Conservation (phyloP, 139 green algal species). For the Eudorina sp. region DNA sequence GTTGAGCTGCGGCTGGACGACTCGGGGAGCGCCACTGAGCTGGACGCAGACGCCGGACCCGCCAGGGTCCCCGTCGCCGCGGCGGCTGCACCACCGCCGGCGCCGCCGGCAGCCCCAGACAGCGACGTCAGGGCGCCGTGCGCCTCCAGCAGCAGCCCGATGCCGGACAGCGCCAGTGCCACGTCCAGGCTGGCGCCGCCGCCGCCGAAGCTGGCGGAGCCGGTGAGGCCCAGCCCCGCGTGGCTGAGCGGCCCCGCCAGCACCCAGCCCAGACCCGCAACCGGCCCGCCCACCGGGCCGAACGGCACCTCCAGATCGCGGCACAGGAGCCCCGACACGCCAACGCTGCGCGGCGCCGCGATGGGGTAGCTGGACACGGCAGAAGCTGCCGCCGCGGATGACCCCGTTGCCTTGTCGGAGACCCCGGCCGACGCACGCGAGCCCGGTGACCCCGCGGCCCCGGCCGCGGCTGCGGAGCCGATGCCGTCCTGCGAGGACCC, state of each 20-base stretch:
- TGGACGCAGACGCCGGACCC: neutral
- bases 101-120: neutral
- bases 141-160: neutral
- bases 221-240: neutral
- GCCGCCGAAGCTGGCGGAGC: neutral
- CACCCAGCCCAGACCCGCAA: conserved; percentile 6
- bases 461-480: neutral
- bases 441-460: too few species aligned
- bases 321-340: neutral
- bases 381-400: neutral
- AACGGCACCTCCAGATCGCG: conserved; percentile 38
- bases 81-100: neutral
- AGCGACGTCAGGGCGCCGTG: conserved; percentile 17
- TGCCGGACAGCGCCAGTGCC: neutral
- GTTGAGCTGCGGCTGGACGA: neutral
- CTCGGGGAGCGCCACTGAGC: neutral
- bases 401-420: neutral
- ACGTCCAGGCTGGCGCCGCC: neutral
- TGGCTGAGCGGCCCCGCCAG: neutral
- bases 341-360: conserved; percentile 33
- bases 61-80: neutral
- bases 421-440: neutral
- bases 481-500: neutral
- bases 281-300: neutral
- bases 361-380: conserved; percentile 13